These are phyloP conservation scores for Aspergillus alliaceus DNA, from an alignment of 2,329 filamentous ascomycete genomes.

Conservation along the genomic window DNA sequence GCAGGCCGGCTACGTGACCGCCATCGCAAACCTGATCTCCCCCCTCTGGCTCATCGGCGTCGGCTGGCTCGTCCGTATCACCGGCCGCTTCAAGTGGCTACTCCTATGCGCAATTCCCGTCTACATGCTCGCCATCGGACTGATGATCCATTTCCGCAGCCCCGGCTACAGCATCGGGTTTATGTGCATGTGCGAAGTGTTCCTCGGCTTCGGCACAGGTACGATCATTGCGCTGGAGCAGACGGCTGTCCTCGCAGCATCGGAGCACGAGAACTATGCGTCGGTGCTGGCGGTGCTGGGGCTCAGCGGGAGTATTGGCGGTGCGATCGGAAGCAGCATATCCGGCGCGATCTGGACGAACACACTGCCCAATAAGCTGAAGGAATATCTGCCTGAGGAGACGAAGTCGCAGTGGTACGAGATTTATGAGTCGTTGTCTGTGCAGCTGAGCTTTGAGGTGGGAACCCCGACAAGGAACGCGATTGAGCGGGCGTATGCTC, in stretches of 20 bases:
- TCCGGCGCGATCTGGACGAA: slow-evolving; percentile 35
- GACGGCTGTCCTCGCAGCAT: slow-evolving; percentile 54
- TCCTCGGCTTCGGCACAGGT: slow-evolving; percentile 55
- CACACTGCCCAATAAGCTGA: slow-evolving; percentile 36
- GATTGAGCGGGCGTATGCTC: slow-evolving; percentile 46
- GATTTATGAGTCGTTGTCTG: slow-evolving; percentile 11
- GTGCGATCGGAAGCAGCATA: slow-evolving; percentile 30
- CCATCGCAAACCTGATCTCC: slow-evolving; percentile 53
- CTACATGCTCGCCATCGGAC: slow-evolving; percentile 48
- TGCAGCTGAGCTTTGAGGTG: slow-evolving; percentile 31
- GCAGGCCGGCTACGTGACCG: slow-evolving; percentile 43
- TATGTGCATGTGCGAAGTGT: slow-evolving; percentile 55
- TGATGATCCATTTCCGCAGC: slow-evolving; percentile 55
- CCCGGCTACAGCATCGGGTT: slow-evolving; percentile 47
- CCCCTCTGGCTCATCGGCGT: slow-evolving; percentile 57
- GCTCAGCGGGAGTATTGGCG: slow-evolving; percentile 32
- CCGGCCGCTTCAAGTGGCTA: slow-evolving; percentile 52
- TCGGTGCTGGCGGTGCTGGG: slow-evolving; percentile 49
- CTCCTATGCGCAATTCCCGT: slow-evolving; percentile 50
- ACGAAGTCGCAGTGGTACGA: slow-evolving; percentile 9
- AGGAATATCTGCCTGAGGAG: slow-evolving; percentile 29
- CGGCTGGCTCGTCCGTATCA: slow-evolving; percentile 49
- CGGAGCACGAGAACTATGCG: slow-evolving; percentile 54
- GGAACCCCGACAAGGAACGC: slow-evolving; percentile 39
- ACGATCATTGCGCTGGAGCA: slow-evolving; percentile 53